Conservation (phyloP, 345 rosid genomes). For the Linum lewisii region DNA sequence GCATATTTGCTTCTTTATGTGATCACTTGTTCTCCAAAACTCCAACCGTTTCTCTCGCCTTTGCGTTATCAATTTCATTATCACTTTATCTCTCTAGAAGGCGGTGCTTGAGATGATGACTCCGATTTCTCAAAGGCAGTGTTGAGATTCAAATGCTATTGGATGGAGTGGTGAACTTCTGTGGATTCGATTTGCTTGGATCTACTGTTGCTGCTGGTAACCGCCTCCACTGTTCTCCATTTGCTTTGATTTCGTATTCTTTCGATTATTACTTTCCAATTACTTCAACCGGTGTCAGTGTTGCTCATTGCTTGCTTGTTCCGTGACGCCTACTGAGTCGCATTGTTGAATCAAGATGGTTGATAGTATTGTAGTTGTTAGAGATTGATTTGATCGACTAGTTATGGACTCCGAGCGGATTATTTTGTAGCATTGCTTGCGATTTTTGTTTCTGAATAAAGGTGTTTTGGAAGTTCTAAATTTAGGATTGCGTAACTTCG, state of each 20-base stretch:
- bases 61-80: not conserved
- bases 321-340: not conserved
- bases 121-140: not conserved
- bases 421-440: not conserved
- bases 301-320: not conserved
- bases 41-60: not conserved
- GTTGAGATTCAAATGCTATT: not conserved
- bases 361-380: not conserved
- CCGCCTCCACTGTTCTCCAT: not conserved
- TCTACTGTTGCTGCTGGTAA: not conserved
- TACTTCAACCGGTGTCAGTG: not conserved
- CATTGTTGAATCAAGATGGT: not conserved
- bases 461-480: not conserved
- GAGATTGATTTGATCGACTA: not conserved
- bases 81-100: not conserved
- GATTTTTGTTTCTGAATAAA: not conserved
- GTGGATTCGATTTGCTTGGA: not conserved
- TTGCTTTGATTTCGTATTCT: not conserved
- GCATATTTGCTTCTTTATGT: not conserved
- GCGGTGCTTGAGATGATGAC: not conserved
- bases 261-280: not conserved
- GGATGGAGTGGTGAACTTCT: not conserved
- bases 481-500: not conserved
- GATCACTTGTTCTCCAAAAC: not conserved
- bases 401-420: not conserved